Evolutionary conservation across 257 asterid species (phyloP), one percentile per base, ranked within the genome.

Genomic region (Solanum stenotomum): DNA sequence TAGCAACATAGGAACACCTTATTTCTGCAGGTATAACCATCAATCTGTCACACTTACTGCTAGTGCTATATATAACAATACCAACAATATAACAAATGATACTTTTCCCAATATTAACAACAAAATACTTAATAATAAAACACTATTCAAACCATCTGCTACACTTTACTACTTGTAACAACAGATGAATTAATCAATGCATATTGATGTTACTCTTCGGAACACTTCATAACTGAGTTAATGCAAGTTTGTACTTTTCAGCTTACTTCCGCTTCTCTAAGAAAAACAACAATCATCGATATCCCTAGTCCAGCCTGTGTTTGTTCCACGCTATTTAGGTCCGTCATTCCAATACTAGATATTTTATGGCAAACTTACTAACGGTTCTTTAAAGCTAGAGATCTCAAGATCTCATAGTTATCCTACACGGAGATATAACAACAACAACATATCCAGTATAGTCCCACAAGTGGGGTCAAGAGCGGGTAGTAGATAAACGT

Each of bases 1-100:
- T 79, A 87, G 86, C 52, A 87, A 83, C 92, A 90, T 88, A 68
- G 56, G 49, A 89, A 87, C 86, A 67, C 40, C 79, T 85, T 89
- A 87, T 87, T 89, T 90, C 89, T 82, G 84, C 70, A 76, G 31
- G 85, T 38, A 85, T 31, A 84, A 59, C 29, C 75, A 59, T 63
- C 83, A 87, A 65, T 70, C 85, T 72, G 84, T 74, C 52, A 82
- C 16, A 72, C 38, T 34, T 25, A 25, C 23, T 44, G 23, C 63
- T 52, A 67, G 7, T 6, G 22, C 38, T 29, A 29, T 70, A 68
- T 13, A 15, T 49, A 29, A 49, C 70, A 49, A 29, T 6, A 29
- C 5, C 12, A 5, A 82, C 85, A 18, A 82, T 49, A 29, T 20
- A 46, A 82, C 3, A 5, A 81, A 46, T 18, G 85, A 46, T 8